A percentile compares a stretch with the other conserved stretches of the same genome.
Evolutionary conservation across 1,139 yeast genomes (phyloP).

Genomic region (Blastobotrys aristatus): DNA sequence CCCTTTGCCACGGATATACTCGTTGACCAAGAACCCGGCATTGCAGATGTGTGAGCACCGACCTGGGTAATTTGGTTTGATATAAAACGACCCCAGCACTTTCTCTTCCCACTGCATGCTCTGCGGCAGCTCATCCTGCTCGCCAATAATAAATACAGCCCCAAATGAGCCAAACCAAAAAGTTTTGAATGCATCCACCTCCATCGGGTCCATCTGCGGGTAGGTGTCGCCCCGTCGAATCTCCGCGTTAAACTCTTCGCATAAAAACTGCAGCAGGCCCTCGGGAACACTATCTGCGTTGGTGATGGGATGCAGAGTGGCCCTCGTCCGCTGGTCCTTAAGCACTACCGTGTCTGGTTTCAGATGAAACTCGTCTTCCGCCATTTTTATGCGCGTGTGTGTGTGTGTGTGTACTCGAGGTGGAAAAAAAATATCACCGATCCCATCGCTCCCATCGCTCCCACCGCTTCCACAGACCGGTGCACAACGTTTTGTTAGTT

Average conservation of each 20-base stretch:
- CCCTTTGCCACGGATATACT: conserved; percentile 87
- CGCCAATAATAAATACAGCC: conserved; percentile 73
- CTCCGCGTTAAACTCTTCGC: conserved; percentile 92
- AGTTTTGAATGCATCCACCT: conserved; percentile 64
- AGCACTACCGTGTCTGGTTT: conserved; percentile 57
- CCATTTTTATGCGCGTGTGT: too few relatives aligned
- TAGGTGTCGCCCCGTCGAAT: conserved; percentile 82
- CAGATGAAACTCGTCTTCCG: too few relatives aligned
- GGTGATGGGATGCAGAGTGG: conserved; percentile 83
- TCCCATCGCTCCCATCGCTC: too few relatives aligned
- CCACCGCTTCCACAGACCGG: too few relatives aligned
- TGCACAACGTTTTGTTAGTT: too few relatives aligned
- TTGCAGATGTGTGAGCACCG: conserved; percentile 88
- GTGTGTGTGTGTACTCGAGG: too few relatives aligned
- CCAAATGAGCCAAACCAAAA: conserved; percentile 88
- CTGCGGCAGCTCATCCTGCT: conserved; percentile 30
- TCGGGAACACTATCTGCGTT: conserved; percentile 61
- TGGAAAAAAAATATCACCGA: too few relatives aligned
- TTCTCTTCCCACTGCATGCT: conserved; percentile 70
- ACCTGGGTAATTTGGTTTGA: conserved; percentile 89
- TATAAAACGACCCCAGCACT: conserved; percentile 77
- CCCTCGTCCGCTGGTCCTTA: conserved; percentile 85
- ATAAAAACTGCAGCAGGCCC: conserved; percentile 69
- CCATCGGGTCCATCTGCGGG: conserved; percentile 75
- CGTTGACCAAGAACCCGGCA: conserved; percentile 81